Evolutionary conservation across 192 early-diverging fungal species (phyloP).

Genomic region (Rhizoclosmatium globosum): DNA sequence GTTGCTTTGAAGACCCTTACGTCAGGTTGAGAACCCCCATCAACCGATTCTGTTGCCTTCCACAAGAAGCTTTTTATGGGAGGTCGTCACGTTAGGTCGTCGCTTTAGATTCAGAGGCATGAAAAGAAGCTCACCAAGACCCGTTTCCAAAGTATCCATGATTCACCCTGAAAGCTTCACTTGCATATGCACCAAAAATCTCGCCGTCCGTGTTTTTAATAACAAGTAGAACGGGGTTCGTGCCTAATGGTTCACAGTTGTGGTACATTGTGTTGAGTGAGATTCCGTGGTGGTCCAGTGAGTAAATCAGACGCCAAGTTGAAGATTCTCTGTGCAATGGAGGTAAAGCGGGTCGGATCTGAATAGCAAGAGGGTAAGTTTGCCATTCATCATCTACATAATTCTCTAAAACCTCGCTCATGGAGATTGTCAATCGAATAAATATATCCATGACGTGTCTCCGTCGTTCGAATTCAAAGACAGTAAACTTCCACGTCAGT

Average conservation of each 20-base stretch:
- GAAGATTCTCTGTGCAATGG: constrained; percentile 77
- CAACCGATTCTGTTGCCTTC: not conserved
- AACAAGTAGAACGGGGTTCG: constrained; percentile 36
- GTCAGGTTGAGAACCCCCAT: not conserved
- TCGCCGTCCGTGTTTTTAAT: constrained; percentile 44
- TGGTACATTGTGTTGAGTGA: constrained; percentile 83
- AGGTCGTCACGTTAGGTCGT: not conserved
- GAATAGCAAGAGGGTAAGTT: not conserved
- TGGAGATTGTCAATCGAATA: not conserved
- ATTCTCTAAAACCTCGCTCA: not conserved
- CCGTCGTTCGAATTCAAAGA: not conserved
- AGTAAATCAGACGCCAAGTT: constrained; percentile 86
- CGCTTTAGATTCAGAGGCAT: not conserved
- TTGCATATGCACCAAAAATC: constrained; percentile 59
- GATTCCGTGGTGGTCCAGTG: constrained; percentile 93
- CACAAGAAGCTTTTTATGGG: constrained; percentile 1
- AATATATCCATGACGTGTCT: not conserved
- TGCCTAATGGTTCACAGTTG: constrained; percentile 24
- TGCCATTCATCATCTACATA: not conserved
- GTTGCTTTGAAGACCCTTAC: constrained; percentile 47
- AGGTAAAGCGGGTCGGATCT: constrained; percentile 84
- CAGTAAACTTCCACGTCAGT: not conserved
- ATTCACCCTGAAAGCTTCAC: constrained; percentile 38
- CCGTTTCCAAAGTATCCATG: constrained; percentile 59
- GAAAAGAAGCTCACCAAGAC: constrained; percentile 38